These are phyloP conservation scores for Cutaneotrichosporon sp. DNA, from an alignment of 1,284 basidiomycete genomes.

Conservation along the genomic window DNA sequence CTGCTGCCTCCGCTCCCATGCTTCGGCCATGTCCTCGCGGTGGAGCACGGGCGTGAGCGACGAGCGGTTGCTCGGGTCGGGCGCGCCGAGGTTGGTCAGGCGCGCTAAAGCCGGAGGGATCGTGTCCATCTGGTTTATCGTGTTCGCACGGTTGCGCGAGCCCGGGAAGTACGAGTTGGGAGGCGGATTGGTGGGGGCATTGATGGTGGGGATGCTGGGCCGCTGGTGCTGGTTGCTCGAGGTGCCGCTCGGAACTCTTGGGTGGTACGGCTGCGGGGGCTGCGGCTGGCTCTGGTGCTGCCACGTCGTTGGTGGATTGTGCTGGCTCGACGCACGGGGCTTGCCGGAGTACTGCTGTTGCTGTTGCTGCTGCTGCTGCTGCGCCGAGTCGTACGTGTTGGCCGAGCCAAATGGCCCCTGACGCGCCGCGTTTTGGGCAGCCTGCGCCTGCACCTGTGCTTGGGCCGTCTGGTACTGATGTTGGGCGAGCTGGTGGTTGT, in stretches of 20 bases:
- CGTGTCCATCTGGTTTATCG: constrained; percentile 79
- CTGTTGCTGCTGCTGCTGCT: constrained; percentile 16
- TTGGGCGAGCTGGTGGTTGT: constrained; percentile 90
- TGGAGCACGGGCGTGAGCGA: constrained; percentile 84
- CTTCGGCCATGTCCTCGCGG: constrained; percentile 82
- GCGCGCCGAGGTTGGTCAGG: constrained; percentile 77
- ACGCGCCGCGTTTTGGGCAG: constrained; percentile 32
- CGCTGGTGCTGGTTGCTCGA: constrained; percentile 36
- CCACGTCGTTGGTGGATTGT: constrained; percentile 22
- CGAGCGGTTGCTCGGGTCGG: constrained; percentile 73
- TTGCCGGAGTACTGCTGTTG: constrained; percentile 14
- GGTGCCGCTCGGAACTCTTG: constrained; percentile 27
- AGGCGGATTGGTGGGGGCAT: constrained; percentile 52
- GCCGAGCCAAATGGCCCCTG: constrained; percentile 41
- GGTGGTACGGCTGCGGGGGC: constrained; percentile 32
- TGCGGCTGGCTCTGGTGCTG: constrained; percentile 29
- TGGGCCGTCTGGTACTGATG: constrained; percentile 92
- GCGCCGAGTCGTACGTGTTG: constrained; percentile 30
- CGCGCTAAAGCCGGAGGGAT: constrained; percentile 89
- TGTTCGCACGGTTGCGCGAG: constrained; percentile 73
- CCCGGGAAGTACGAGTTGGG: constrained; percentile 67
- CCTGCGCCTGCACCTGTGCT: constrained; percentile 38
- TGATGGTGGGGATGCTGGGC: constrained; percentile 51
- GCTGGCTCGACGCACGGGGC: constrained; percentile 47
- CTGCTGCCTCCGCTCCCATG: constrained; percentile 78